phyloP scores from a whole-genome alignment of 179 eudicot species.

The Drosera spatulata region DNA sequence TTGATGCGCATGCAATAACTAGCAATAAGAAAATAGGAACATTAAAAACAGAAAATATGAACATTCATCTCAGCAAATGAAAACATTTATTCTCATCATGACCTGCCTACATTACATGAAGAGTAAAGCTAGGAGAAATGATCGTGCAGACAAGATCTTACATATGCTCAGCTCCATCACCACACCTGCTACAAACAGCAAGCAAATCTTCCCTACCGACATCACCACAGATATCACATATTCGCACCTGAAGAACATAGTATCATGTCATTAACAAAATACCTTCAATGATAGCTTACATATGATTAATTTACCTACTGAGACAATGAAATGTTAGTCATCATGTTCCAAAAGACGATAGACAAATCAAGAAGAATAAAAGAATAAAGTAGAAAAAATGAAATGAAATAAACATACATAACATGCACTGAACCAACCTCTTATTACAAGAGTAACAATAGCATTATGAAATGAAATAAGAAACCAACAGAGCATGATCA shows the following conservation, averaged over 20 bases:
- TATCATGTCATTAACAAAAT: background rate
- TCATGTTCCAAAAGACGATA: background rate
- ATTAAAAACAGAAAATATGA: background rate
- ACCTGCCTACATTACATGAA: background rate
- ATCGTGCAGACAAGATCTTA: slow-evolving; percentile 8
- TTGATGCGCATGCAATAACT: slow-evolving; percentile 39
- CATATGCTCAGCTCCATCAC: slow-evolving; percentile 46
- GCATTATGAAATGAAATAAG: background rate
- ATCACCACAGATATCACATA: slow-evolving; percentile 42
- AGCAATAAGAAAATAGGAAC: slow-evolving; percentile 5
- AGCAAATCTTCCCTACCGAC: slow-evolving; percentile 35
- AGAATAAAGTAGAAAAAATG: too few species aligned
- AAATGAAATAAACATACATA: too few species aligned
- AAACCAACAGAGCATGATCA: background rate
- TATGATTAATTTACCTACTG: background rate
- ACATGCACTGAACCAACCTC: background rate
- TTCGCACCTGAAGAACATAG: slow-evolving; percentile 12
- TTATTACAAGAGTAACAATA: background rate
- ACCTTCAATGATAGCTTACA: background rate
- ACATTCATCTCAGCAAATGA: too few species aligned
- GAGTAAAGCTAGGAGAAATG: background rate
- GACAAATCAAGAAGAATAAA: background rate
- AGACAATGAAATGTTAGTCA: background rate
- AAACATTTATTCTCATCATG: background rate
- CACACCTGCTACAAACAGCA: slow-evolving; percentile 37